Percentiles rank a stretch among this genome's conserved stretches.
phyloP scores from a whole-genome alignment of 352 stramenopile species.

The Pythium rishiriense region DNA sequence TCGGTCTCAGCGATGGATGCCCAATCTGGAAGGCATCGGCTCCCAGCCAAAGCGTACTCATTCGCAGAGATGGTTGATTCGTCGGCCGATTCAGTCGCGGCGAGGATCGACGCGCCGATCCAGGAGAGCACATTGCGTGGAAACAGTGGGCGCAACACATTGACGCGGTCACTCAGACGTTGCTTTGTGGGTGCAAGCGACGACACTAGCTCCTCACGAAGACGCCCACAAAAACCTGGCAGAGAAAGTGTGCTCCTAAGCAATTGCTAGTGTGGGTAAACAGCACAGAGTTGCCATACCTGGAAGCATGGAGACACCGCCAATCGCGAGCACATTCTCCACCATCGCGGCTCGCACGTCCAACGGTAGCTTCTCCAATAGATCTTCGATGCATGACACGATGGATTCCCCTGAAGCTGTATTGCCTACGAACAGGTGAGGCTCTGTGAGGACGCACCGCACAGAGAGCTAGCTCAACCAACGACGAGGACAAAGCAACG shows the following conservation, averaged over 20 bases:
- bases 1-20: conserved; percentile 53
- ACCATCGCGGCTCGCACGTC: conserved; percentile 66
- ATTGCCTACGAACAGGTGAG: conserved; percentile 2
- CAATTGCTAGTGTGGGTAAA: no score
- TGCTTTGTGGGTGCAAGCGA: conserved; percentile 43
- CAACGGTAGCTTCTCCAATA: conserved; percentile 58
- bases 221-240: conserved; percentile 52
- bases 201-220: conserved; percentile 48
- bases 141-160: conserved; percentile 56
- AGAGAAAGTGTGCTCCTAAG: neutral
- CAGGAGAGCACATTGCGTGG: conserved; percentile 74
- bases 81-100: conserved; percentile 52
- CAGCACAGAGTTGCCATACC: no score
- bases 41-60: conserved; percentile 45
- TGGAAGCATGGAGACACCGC: conserved; percentile 77
- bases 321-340: conserved; percentile 76
- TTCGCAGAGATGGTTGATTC: conserved; percentile 45
- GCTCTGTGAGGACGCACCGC: neutral
- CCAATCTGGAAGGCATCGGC: conserved; percentile 53
- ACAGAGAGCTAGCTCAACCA: no score
- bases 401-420: conserved; percentile 52
- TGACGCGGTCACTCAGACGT: conserved; percentile 37
- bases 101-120: conserved; percentile 80
- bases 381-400: conserved; percentile 49
- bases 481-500: neutral